Conservation (phyloP, 306 rosid genomes). For the Cicer pinnatifidum region DNA sequence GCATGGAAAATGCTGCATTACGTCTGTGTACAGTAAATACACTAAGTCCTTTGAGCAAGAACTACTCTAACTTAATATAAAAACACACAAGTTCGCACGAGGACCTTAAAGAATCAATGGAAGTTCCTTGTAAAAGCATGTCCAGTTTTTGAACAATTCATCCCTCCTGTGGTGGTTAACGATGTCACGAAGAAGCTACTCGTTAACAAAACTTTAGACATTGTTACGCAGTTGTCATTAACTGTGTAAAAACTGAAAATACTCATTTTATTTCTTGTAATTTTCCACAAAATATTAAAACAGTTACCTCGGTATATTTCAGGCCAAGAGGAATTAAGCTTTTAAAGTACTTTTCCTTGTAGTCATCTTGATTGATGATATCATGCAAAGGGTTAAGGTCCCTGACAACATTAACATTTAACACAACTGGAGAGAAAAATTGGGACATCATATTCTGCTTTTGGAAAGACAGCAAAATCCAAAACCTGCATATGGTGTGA, state of each 20-base stretch:
- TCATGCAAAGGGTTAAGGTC: constrained; percentile 92
- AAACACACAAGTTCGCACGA: not conserved
- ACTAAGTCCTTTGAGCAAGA: constrained; percentile 47
- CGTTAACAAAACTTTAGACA: constrained; percentile 5
- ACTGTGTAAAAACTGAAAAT: constrained; percentile 29
- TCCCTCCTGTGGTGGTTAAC: not conserved
- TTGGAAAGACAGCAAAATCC: constrained; percentile 78
- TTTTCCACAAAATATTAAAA: constrained; percentile 28
- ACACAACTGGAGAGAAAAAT: constrained; percentile 41
- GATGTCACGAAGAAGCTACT: constrained; percentile 4
- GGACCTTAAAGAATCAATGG: constrained; percentile 26
- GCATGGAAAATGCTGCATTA: constrained; percentile 95
- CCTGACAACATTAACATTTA: constrained; percentile 51
- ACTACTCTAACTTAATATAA: constrained; percentile 24
- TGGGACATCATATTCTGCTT: constrained; percentile 79
- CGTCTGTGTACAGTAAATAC: constrained; percentile 64
- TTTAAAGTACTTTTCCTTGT: constrained; percentile 78
- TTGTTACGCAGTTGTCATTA: not conserved
- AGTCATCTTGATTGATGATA: constrained; percentile 61
- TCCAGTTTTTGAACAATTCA: constrained; percentile 19
- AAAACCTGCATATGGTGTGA: constrained; percentile 66
- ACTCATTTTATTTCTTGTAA: not conserved
- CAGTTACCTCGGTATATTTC: constrained; percentile 75
- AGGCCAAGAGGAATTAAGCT: constrained; percentile 76
- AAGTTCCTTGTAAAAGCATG: constrained; percentile 4